phyloP scores from a whole-genome alignment of 164 flowering plant species.

The Chimonanthus praecox region DNA sequence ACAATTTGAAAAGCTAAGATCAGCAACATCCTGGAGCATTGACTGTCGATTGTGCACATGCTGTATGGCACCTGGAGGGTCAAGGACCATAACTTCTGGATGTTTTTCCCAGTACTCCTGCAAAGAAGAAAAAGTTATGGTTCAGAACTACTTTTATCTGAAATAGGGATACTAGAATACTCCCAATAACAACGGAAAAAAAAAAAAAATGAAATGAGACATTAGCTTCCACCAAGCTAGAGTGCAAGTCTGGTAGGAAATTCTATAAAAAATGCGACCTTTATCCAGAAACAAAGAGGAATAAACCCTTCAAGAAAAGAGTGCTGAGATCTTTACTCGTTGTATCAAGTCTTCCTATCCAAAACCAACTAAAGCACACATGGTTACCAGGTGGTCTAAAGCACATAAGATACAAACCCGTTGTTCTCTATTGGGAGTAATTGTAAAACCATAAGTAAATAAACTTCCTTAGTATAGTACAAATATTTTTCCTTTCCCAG shows the following conservation, averaged over 20 bases:
- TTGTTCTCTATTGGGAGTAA: too few species aligned
- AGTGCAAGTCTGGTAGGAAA: background rate
- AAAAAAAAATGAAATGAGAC: background rate
- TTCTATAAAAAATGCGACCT: background rate
- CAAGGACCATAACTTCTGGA: constrained; percentile 95
- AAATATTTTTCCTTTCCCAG: too few species aligned
- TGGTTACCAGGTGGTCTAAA: background rate
- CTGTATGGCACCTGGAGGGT: constrained; percentile 93
- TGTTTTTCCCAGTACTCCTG: constrained; percentile 67
- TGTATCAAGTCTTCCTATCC: background rate
- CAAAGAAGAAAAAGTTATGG: constrained; percentile 2
- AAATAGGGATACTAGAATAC: background rate
- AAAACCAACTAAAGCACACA: background rate
- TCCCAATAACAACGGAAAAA: background rate
- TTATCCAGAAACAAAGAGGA: background rate
- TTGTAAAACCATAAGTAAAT: too few species aligned
- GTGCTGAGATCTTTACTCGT: background rate
- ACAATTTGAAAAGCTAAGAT: constrained; percentile 55
- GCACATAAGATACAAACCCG: too few species aligned
- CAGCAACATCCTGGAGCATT: constrained; percentile 95
- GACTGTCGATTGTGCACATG: constrained; percentile 79
- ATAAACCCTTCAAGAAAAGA: background rate
- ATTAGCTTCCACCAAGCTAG: background rate
- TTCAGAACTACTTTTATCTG: background rate
- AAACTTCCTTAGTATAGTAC: too few species aligned